Percentiles rank a stretch among this genome's conserved stretches.
Conservation (phyloP, 768 basidiomycete species). For the Boletus coccyginus region DNA sequence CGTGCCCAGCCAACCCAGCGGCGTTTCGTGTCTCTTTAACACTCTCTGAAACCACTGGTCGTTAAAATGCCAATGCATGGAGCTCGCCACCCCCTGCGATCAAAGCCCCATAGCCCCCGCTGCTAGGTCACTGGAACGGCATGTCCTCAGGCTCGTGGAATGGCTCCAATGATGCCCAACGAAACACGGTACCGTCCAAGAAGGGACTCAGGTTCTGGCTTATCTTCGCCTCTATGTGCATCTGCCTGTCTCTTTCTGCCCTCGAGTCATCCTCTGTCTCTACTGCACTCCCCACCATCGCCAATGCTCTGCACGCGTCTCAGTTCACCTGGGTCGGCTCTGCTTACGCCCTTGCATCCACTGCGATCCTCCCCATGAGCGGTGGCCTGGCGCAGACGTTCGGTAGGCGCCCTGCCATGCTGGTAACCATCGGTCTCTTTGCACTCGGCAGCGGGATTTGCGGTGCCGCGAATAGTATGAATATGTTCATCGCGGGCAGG, state of each 20-base stretch:
- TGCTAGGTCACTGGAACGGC: too few species aligned
- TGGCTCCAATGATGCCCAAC: neutral
- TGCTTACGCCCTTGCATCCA: neutral
- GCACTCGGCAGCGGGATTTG: neutral
- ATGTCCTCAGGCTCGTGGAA: neutral
- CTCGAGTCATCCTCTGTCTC: neutral
- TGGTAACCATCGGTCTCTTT: neutral
- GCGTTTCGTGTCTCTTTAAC: too few species aligned
- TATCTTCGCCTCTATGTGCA: neutral
- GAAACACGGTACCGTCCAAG: neutral
- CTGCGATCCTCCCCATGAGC: neutral
- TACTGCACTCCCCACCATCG: neutral
- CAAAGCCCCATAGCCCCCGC: too few species aligned
- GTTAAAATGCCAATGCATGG: too few species aligned
- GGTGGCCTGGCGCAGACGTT: neutral
- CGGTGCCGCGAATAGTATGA: neutral
- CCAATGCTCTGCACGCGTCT: neutral
- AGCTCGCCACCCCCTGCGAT: too few species aligned
- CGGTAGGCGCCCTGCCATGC: neutral
- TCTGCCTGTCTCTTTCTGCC: neutral
- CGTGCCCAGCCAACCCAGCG: too few species aligned
- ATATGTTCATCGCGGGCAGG: neutral
- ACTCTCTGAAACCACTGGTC: too few species aligned
- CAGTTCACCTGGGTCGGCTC: neutral
- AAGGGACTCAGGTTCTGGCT: neutral